Percentiles rank a stretch among this genome's conserved stretches.
Evolutionary conservation across 768 basidiomycete genomes (phyloP).

Genomic region (Mrakia hoshinonis): DNA sequence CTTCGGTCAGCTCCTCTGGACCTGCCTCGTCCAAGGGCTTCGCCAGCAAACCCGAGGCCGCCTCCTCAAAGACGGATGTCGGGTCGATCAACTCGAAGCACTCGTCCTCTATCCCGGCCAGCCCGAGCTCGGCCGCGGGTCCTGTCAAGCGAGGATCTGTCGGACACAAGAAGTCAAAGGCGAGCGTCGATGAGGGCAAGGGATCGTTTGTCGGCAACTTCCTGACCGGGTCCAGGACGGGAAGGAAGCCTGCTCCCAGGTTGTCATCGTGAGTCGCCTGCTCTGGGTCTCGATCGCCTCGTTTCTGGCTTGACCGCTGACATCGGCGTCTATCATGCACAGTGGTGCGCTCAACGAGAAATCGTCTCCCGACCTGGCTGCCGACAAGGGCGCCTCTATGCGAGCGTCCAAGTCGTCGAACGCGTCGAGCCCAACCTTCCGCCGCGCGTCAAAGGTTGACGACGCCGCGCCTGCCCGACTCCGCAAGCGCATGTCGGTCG

Average conservation of each 20-base stretch:
- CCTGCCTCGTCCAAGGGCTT: conserved; percentile 5
- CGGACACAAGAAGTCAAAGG: conserved; percentile 38
- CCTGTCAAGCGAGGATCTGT: conserved; percentile 23
- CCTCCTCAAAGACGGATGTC: conserved; percentile 17
- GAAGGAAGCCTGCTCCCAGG: conserved; percentile 27
- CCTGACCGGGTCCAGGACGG: conserved; percentile 7
- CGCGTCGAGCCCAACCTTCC: conserved; percentile 17
- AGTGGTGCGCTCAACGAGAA: neutral
- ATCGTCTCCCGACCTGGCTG: neutral
- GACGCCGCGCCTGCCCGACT: neutral
- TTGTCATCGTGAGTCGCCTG: conserved; percentile 11
- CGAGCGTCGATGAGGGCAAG: conserved; percentile 37
- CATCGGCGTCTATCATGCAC: neutral
- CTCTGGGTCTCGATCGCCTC: no score
- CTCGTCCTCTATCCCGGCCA: conserved; percentile 17
- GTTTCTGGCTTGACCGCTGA: no score
- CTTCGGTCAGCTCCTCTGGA: neutral
- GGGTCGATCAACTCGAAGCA: conserved; percentile 8
- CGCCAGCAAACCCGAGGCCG: conserved; percentile 5
- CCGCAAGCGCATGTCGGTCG: conserved; percentile 28
- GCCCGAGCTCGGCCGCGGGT: neutral
- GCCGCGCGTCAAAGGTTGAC: conserved; percentile 13
- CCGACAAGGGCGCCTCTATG: neutral
- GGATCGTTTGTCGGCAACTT: conserved; percentile 64
- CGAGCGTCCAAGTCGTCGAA: conserved; percentile 16